Conservation (phyloP, 148 eudicot species). For the Polygonum maritimum region DNA sequence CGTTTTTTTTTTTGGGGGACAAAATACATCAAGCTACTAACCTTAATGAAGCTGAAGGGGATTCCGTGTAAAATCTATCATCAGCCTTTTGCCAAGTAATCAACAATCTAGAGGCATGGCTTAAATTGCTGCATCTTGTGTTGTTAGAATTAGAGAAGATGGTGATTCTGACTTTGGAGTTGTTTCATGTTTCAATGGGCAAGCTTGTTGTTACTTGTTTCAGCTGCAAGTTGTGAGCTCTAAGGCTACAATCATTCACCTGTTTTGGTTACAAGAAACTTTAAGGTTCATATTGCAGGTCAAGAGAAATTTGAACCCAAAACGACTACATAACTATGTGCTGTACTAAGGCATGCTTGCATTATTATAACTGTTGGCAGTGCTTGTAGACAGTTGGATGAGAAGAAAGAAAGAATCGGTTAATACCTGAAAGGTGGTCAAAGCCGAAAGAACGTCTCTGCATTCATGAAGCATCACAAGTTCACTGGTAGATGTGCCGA, state of each 20-base stretch:
- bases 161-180: background rate
- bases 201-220: slow-evolving; percentile 23
- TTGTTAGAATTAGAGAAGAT: slow-evolving; percentile 4
- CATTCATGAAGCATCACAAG: slow-evolving; percentile 45
- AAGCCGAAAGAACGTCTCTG: slow-evolving; percentile 49
- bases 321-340: background rate
- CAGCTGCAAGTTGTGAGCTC: slow-evolving; percentile 49
- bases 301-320: background rate
- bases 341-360: background rate
- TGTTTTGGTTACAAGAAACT: slow-evolving; percentile 18
- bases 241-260: slow-evolving; percentile 72
- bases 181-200: slow-evolving; percentile 12
- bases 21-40: background rate
- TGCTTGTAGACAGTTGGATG: background rate
- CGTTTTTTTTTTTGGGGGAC: background rate
- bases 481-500: slow-evolving; percentile 36
- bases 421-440: slow-evolving; percentile 58
- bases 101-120: background rate
- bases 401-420: background rate
- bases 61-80: background rate
- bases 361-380: background rate
- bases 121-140: background rate
- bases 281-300: background rate
- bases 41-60: background rate
- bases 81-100: background rate